Base-by-base conservation (phyloP, 2,329 filamentous ascomycete genomes). In the Neofusicoccum kwambonambiense region DNA sequence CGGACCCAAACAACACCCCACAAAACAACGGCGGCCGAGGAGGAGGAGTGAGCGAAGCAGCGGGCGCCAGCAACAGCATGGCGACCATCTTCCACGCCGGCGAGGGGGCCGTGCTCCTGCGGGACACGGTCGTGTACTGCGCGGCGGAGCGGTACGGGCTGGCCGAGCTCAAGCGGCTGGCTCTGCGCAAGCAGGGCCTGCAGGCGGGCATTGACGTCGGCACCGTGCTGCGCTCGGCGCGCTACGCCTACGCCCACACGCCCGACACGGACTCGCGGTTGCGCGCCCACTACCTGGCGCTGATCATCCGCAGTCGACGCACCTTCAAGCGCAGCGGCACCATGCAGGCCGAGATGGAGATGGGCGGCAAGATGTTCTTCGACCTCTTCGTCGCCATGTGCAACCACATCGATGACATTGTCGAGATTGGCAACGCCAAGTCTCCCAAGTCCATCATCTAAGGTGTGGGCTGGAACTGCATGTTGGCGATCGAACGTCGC, bases 341-440 rank as follows among this genome's bases (percentile, higher is more conserved):
- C 80, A 96, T 97, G 93, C 93, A 97, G 86, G 90, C 91, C 83
- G 93, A 97, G 84, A 97, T 98, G 93, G 92, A 97, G 84, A 88
- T 88, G 80, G 93, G 93, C 78, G 93, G 85, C 81, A 93, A 93
- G 85, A 86, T 97, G 82, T 97, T 95, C 86, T 98, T 98, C 83
- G 93, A 97, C 85, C 84, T 98, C 80, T 98, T 97, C 80, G 93
- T 97, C 77, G 93, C 93, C 74, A 91, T 97, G 90, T 96, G 92
- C 85, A 97, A 97, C 82, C 93, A 97, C 83, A 90, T 97, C 76
- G 93, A 97, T 86, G 93, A 97, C 80, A 88, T 97, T 81, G 90
- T 92, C 81, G 92, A 95, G 77, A 88, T 92, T 80, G 90, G 56
- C 42, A 60, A 60, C 41, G 42, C 41, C 56, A 47, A 60, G 42